Evolutionary conservation across 2,329 filamentous ascomycete species (phyloP), one percentile per base, ranked within the genome.

Genomic region (Trichophyton verrucosum): DNA sequence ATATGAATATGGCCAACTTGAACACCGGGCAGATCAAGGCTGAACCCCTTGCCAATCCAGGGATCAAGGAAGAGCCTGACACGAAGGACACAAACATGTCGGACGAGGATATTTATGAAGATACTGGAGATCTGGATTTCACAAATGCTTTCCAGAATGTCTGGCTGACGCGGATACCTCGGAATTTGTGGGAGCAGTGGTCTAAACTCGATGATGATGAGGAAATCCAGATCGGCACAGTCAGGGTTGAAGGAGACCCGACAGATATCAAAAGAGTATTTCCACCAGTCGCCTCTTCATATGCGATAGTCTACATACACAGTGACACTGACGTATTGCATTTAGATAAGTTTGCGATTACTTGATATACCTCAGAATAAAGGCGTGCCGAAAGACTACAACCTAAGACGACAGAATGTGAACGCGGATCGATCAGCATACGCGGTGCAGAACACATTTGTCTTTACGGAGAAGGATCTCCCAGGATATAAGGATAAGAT

Each of bases 391-490:
- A 89, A 89, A 69, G 90, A 95, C 69, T 99, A 96, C 75, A 83
- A 89, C 66, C 77, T 97, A 61, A 85, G 90, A 55, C 80, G 90
- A 55, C 85, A 82, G 24, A 81, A 84, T 46, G 72, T 78, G 47
- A 75, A 82, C n/a, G 62, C 74, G 8, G 72, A 73, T 62, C 70
- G 69, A 42, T 66, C 71, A 33, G 69, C 70, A 7, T 73, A 74
- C 61, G 68, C 73, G 60, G 84, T 92, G 38, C 84, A 83, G 68
- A 96, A 96, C 74, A 94, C 91, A 20, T 95, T 88, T 71, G 79
- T 97, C 61, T 99, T 99, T 71, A 91, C 88, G 46, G 94, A 99
- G 75, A 91, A 95, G 72, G 90, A 97, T 69, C 81, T 96, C 22
- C 88, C 91, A 0, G 89, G 89, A 42, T 91, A 85, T 75, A 81